Percentiles rank a stretch among this genome's conserved stretches.
These are phyloP conservation scores for Lolium rigidum DNA, from an alignment of 176 grass and related monocot genomes.

Conservation along the genomic window DNA sequence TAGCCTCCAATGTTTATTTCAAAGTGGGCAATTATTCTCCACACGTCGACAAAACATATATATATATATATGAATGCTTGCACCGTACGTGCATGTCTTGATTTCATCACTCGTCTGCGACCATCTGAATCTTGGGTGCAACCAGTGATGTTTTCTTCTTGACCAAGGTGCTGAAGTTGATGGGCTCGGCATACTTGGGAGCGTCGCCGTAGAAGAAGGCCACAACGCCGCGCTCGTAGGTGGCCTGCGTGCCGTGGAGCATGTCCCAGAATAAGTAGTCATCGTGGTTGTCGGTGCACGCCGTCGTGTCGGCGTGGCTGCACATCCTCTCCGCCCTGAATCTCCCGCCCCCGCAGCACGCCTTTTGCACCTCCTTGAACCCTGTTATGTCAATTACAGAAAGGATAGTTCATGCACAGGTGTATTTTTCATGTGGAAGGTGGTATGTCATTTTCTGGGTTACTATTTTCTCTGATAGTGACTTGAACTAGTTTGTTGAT, in stretches of 20 bases:
- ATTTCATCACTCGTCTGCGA: not conserved
- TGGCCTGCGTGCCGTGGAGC: constrained; percentile 20
- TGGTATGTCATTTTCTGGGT: too few species aligned
- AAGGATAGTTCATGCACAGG: too few species aligned
- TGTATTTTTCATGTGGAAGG: too few species aligned
- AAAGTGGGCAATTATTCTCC: not conserved
- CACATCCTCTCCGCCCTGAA: not conserved
- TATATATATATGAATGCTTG: too few species aligned
- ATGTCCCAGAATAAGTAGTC: constrained; percentile 33
- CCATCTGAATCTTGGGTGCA: not conserved
- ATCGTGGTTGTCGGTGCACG: not conserved
- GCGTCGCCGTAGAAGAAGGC: constrained; percentile 6
- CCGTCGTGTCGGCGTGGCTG: not conserved
- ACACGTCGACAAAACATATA: too few species aligned
- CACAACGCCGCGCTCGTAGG: not conserved
- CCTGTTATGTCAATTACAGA: not conserved
- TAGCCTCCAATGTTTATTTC: not conserved
- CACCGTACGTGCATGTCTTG: too few species aligned
- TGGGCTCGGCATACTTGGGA: not conserved
- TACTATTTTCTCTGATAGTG: too few species aligned
- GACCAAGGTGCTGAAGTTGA: not conserved
- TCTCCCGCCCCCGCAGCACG: not conserved
- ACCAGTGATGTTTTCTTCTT: not conserved
- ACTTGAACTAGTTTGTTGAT: too few species aligned
- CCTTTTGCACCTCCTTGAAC: not conserved